Percentiles rank a stretch among this genome's conserved stretches.
phyloP scores from a whole-genome alignment of 495 filamentous ascomycete genomes.

The Penicillium pulvis region DNA sequence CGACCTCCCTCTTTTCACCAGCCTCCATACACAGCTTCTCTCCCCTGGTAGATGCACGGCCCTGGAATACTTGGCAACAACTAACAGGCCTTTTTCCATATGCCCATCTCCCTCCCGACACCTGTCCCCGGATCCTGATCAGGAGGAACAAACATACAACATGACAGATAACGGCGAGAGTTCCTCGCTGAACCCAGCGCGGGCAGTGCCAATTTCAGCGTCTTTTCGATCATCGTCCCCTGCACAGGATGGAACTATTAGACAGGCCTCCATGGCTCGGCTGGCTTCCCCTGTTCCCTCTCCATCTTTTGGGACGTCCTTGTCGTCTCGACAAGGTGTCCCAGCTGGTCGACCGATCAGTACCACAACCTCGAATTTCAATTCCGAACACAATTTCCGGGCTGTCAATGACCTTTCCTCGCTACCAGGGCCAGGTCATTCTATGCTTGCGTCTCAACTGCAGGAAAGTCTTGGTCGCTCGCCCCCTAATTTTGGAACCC shows the following conservation, averaged over 20 bases:
- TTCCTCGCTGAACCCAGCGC: slow-evolving; percentile 34
- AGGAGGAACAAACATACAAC: slow-evolving; percentile 10
- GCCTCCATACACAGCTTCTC: not conserved
- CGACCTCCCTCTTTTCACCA: slow-evolving; percentile 3
- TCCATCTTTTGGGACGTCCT: slow-evolving; percentile 42
- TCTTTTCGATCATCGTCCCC: slow-evolving; percentile 44
- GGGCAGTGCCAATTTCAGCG: slow-evolving; percentile 41
- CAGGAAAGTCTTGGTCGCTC: slow-evolving; percentile 62
- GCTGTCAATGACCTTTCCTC: slow-evolving; percentile 44
- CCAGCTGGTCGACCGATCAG: slow-evolving; percentile 29
- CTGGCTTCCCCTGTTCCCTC: slow-evolving; percentile 70
- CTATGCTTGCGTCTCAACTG: slow-evolving; percentile 74
- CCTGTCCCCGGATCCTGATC: slow-evolving; percentile 12
- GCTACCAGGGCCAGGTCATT: slow-evolving; percentile 67
- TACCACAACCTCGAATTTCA: slow-evolving; percentile 17
- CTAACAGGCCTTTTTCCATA: slow-evolving; percentile 3
- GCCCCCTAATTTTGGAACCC: slow-evolving; percentile 50
- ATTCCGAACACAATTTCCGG: slow-evolving; percentile 36
- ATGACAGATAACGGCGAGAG: slow-evolving; percentile 48
- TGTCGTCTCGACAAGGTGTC: slow-evolving; percentile 45
- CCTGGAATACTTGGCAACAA: not conserved
- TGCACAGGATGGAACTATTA: slow-evolving; percentile 43
- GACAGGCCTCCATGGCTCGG: slow-evolving; percentile 70
- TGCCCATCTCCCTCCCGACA: slow-evolving; percentile 9
- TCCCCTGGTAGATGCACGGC: slow-evolving; percentile 2